Conservation (phyloP, 1,284 basidiomycete genomes). For the Pterulicium gracile region DNA sequence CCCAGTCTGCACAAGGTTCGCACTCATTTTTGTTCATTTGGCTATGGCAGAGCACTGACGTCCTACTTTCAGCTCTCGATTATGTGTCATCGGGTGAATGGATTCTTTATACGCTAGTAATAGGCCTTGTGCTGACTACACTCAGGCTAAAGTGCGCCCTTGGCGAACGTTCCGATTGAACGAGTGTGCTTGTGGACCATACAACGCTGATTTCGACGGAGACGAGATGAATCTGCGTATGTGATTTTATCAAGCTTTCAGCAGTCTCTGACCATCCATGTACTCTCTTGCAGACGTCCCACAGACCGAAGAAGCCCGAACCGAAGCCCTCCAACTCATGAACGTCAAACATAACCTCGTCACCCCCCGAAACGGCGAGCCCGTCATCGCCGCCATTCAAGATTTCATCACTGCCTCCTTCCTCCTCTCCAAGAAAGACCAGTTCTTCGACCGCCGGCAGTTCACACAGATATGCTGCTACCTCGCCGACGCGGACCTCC, state of each 20-base stretch:
- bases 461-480: slow-evolving; percentile 97
- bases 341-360: slow-evolving; percentile 96
- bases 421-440: slow-evolving; percentile 87
- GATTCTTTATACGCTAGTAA: slow-evolving; percentile 4
- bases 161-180: slow-evolving; percentile 98
- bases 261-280: slow-evolving; percentile 4
- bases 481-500: slow-evolving; percentile 82
- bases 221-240: slow-evolving; percentile 99
- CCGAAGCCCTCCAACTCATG: slow-evolving; percentile 97
- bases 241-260: slow-evolving; percentile 18
- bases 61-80: slow-evolving; percentile 91
- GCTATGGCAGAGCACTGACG: slow-evolving; percentile 1
- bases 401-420: slow-evolving; percentile 98
- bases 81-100: slow-evolving; percentile 91
- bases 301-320: slow-evolving; percentile 97
- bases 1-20: slow-evolving; percentile 90
- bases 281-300: slow-evolving; percentile 75
- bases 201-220: slow-evolving; percentile 99
- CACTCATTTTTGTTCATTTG: too few species aligned
- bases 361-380: slow-evolving; percentile 93
- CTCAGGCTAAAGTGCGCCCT: slow-evolving; percentile 80
- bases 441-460: slow-evolving; percentile 89
- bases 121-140: slow-evolving; percentile 4
- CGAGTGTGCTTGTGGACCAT: slow-evolving; percentile 98
- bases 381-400: slow-evolving; percentile 97